These are phyloP conservation scores for Symbiodinium pilosum DNA, from an alignment of 73 alveolate genomes.

Conservation along the genomic window DNA sequence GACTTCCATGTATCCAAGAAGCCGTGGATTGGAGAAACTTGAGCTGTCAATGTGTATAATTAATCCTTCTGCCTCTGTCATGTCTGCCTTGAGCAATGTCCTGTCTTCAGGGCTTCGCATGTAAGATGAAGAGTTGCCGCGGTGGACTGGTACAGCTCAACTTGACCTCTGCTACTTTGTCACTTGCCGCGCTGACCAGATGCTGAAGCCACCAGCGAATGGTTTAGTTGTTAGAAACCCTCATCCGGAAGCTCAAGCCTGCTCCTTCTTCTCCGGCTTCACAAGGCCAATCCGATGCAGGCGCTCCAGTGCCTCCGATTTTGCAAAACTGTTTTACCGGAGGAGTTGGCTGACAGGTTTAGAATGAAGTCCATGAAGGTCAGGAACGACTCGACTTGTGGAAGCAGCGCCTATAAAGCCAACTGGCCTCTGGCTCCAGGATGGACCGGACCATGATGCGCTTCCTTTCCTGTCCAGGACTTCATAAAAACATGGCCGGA, in stretches of 20 bases:
- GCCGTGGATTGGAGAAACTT: not conserved
- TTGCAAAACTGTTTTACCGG: too few species aligned
- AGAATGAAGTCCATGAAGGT: not conserved
- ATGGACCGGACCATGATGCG: constrained; percentile 80
- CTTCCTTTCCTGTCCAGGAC: constrained; percentile 92
- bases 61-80: too few species aligned
- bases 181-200: too few species aligned
- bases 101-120: too few species aligned
- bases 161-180: too few species aligned
- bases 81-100: too few species aligned
- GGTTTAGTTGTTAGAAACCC: too few species aligned
- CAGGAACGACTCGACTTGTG: not conserved
- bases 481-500: too few species aligned
- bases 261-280: constrained; percentile 91
- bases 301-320: constrained; percentile 56
- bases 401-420: not conserved
- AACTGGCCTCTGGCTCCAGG: constrained; percentile 70
- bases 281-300: constrained; percentile 81
- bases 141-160: too few species aligned
- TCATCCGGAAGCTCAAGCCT: not conserved
- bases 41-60: too few species aligned
- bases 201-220: too few species aligned
- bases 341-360: not conserved
- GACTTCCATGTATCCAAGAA: not conserved
- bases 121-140: too few species aligned